A percentile compares a stretch with the other conserved stretches of the same genome.
Evolutionary conservation across 768 basidiomycete genomes (phyloP).

Genomic region (Tremella fuciformis): DNA sequence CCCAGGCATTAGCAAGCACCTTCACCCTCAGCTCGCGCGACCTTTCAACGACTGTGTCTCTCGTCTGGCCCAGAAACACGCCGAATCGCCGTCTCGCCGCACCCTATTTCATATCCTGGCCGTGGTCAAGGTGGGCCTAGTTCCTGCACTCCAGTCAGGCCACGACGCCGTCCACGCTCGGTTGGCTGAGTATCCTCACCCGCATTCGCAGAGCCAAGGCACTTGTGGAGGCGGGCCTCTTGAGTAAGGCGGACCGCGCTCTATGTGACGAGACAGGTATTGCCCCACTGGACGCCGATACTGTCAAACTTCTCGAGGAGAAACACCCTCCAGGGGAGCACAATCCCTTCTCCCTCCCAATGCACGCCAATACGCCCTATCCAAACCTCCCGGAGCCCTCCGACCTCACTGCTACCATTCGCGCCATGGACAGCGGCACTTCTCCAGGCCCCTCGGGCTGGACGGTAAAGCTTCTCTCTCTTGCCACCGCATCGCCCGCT

Average conservation of each 20-base stretch:
- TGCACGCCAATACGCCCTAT: no score
- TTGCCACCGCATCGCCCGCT: neutral
- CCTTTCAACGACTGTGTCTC: neutral
- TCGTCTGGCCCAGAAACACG: neutral
- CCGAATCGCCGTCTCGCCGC: neutral
- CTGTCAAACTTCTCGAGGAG: neutral
- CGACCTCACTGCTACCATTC: no score
- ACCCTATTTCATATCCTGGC: neutral
- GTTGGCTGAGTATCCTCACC: neutral
- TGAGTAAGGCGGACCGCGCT: slow-evolving; percentile 4
- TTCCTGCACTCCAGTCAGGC: neutral
- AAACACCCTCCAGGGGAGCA: slow-evolving; percentile 1
- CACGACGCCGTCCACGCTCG: neutral
- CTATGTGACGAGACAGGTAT: slow-evolving; percentile 4
- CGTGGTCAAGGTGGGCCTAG: neutral
- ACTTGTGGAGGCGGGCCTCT: slow-evolving; percentile 6
- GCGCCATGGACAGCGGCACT: no score
- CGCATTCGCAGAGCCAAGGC: slow-evolving; percentile 3
- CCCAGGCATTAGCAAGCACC: slow-evolving; percentile 1
- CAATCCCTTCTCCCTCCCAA: slow-evolving; percentile 11
- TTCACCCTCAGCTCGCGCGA: neutral
- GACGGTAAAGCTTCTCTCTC: slow-evolving; percentile 13
- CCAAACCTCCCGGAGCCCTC: no score
- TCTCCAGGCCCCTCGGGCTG: slow-evolving; percentile 12
- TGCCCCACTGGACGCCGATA: slow-evolving; percentile 2